Conservation (phyloP, 345 rosid species). For the Melaleuca quinquenervia region DNA sequence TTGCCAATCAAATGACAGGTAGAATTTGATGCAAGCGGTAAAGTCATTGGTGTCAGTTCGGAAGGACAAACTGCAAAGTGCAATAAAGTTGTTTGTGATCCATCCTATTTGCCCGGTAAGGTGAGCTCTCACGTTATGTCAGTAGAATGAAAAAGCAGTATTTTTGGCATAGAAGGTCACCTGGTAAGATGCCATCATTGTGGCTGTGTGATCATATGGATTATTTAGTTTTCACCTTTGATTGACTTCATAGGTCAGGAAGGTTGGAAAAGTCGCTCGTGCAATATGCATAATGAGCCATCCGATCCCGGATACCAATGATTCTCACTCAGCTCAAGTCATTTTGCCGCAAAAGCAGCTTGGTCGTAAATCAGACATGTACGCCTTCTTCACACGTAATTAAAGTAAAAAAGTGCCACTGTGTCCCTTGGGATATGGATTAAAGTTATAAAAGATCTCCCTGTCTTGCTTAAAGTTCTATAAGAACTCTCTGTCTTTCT, state of each 20-base stretch:
- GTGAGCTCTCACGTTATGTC: conserved; percentile 14
- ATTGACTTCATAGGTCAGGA: conserved; percentile 47
- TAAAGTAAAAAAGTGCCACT: background rate
- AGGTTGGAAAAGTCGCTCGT: conserved; percentile 84
- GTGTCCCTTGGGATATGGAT: background rate
- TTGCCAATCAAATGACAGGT: conserved; percentile 29
- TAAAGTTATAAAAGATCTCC: background rate
- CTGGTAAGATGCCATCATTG: background rate
- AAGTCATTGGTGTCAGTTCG: conserved; percentile 71
- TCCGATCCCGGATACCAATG: conserved; percentile 73
- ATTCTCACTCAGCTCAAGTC: conserved; percentile 85
- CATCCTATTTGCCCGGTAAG: conserved; percentile 80
- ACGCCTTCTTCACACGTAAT: conserved; percentile 1
- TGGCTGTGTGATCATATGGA: background rate
- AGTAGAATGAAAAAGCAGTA: background rate
- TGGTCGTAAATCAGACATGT: conserved; percentile 90
- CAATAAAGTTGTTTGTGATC: conserved; percentile 86
- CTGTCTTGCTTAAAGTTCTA: background rate
- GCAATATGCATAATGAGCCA: conserved; percentile 98
- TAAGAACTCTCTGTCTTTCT: background rate
- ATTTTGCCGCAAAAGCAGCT: conserved; percentile 95
- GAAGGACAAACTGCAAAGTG: conserved; percentile 92
- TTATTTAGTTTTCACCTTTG: background rate
- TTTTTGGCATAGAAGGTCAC: background rate
- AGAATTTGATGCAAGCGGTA: conserved; percentile 63